Conservation (phyloP, 768 basidiomycete genomes). For the Boletellus emodensis region DNA sequence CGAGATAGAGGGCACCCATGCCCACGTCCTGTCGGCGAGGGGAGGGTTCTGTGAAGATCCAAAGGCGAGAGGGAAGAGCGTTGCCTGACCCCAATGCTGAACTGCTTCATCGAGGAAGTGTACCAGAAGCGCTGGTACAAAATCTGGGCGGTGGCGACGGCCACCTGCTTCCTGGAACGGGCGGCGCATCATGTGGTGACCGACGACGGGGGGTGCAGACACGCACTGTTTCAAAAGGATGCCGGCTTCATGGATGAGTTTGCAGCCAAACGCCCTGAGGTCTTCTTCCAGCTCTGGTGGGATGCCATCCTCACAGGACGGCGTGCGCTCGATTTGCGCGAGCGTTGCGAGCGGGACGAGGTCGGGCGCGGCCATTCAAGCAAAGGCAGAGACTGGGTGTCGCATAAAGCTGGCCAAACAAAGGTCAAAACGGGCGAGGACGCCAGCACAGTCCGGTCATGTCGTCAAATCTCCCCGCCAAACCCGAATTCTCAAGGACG, state of each 20-base stretch:
- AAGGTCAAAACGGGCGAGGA: background rate
- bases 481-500: slow-evolving; percentile 29
- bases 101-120: slow-evolving; percentile 91
- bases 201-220: background rate
- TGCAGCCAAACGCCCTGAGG: slow-evolving; percentile 85
- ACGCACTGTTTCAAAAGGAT: slow-evolving; percentile 84
- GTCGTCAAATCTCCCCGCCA: slow-evolving; percentile 29
- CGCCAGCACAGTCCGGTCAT: slow-evolving; percentile 4
- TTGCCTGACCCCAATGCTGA: slow-evolving; percentile 78
- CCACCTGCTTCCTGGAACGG: slow-evolving; percentile 80
- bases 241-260: slow-evolving; percentile 93
- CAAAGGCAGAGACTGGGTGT: background rate
- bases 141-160: slow-evolving; percentile 94
- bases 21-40: slow-evolving; percentile 62
- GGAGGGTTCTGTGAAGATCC: slow-evolving; percentile 6
- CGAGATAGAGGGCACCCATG: slow-evolving; percentile 84
- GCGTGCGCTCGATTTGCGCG: slow-evolving; percentile 71
- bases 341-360: slow-evolving; percentile 83
- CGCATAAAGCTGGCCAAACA: slow-evolving; percentile 23
- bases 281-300: slow-evolving; percentile 82
- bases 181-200: slow-evolving; percentile 4
- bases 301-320: slow-evolving; percentile 79
- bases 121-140: slow-evolving; percentile 97
- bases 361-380: slow-evolving; percentile 40
- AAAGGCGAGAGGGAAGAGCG: slow-evolving; percentile 12